These are phyloP conservation scores for Ophiostoma quercus DNA, from an alignment of 2,329 filamentous ascomycete species.

Conservation along the genomic window DNA sequence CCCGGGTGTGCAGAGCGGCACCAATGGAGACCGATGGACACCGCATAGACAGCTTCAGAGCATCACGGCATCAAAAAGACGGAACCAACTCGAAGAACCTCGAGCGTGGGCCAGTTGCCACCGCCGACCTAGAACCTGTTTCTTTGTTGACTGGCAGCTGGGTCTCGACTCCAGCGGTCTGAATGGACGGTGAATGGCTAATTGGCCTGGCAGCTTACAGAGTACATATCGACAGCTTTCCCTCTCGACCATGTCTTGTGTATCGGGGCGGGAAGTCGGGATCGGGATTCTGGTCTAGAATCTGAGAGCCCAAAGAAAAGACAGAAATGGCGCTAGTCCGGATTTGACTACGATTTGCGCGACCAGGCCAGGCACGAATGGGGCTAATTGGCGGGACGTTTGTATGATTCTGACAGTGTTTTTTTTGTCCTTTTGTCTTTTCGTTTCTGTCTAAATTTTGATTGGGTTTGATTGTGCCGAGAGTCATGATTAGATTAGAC, in stretches of 20 bases:
- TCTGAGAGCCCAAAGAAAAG: neutral
- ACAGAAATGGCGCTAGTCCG: neutral
- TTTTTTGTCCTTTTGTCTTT: too few relatives aligned
- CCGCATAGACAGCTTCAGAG: neutral
- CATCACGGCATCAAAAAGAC: neutral
- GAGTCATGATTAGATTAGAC: neutral
- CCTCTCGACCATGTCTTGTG: neutral
- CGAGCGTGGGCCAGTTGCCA: neutral
- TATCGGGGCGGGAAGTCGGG: neutral
- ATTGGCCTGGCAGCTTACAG: neutral
- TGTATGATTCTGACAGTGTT: neutral
- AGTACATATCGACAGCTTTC: neutral
- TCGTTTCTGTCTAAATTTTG: neutral
- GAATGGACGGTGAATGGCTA: too few relatives aligned
- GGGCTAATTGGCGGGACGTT: neutral
- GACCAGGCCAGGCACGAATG: neutral
- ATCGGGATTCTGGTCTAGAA: conserved; percentile 10
- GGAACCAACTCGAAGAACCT: neutral
- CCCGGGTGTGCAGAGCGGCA: neutral
- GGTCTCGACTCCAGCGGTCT: neutral
- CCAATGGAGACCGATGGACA: neutral
- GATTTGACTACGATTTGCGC: neutral
- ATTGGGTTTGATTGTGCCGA: too few relatives aligned
- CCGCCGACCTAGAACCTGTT: neutral
- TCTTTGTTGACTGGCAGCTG: neutral